Evolutionary conservation across 495 filamentous ascomycete species (phyloP).

Genomic region (Apodospora peruviana): DNA sequence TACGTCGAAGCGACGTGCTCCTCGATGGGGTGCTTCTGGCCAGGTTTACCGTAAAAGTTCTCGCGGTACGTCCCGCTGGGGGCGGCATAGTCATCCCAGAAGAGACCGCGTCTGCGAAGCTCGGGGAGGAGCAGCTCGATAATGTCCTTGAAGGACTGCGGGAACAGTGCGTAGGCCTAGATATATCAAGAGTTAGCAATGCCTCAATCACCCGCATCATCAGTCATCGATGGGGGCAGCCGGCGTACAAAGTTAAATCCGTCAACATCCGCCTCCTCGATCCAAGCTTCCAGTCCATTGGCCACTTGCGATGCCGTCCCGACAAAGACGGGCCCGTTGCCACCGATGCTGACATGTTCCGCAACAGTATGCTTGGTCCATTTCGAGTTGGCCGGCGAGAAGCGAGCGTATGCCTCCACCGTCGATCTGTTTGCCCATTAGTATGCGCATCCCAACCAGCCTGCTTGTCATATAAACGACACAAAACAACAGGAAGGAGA

Average conservation of each 20-base stretch:
- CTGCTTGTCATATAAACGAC: not conserved
- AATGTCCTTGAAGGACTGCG: slow-evolving; percentile 58
- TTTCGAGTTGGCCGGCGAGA: slow-evolving; percentile 39
- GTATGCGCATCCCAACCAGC: not conserved
- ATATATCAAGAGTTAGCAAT: not conserved
- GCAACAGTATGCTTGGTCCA: slow-evolving; percentile 61
- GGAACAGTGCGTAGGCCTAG: slow-evolving; percentile 54
- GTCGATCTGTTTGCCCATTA: slow-evolving; percentile 21
- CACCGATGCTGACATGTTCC: slow-evolving; percentile 54
- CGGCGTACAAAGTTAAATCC: slow-evolving; percentile 42
- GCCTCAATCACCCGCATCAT: too few relatives aligned
- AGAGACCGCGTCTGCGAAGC: slow-evolving; percentile 48
- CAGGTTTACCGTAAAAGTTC: slow-evolving; percentile 38
- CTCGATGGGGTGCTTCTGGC: slow-evolving; percentile 23
- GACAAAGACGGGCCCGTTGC: slow-evolving; percentile 45
- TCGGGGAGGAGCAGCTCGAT: slow-evolving; percentile 56
- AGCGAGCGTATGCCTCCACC: slow-evolving; percentile 34
- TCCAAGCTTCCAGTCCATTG: slow-evolving; percentile 46
- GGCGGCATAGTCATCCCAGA: slow-evolving; percentile 45
- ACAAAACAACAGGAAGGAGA: slow-evolving; percentile 28
- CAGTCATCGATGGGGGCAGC: not conserved
- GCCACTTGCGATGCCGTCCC: slow-evolving; percentile 43
- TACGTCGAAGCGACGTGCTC: slow-evolving; percentile 31
- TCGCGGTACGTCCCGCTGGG: slow-evolving; percentile 47
- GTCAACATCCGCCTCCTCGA: slow-evolving; percentile 41